Evolutionary conservation across 768 basidiomycete species (phyloP).

Genomic region (Rhodocollybia butyracea): DNA sequence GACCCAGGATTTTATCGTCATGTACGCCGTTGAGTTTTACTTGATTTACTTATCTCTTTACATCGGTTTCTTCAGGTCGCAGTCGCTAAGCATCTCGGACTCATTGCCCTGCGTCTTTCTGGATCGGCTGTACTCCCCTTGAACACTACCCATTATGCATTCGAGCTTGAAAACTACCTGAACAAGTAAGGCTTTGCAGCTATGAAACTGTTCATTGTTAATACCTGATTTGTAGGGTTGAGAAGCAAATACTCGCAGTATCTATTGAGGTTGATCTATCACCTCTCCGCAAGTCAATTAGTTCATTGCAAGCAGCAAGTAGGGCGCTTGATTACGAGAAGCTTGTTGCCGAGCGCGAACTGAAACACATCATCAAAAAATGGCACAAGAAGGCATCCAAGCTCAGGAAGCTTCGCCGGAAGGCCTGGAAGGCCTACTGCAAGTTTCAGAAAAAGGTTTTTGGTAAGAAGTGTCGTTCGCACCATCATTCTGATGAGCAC

Average conservation of each 20-base stretch:
- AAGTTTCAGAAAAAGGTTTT: constrained; percentile 32
- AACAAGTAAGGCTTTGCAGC: constrained; percentile 33
- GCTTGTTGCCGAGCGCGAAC: constrained; percentile 33
- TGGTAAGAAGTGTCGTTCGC: constrained; percentile 23
- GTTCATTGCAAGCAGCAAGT: constrained; percentile 37
- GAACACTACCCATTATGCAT: constrained; percentile 66
- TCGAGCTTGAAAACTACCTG: constrained; percentile 52
- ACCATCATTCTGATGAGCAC: constrained; percentile 6
- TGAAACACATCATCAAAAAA: constrained; percentile 31
- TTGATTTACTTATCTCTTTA: not conserved
- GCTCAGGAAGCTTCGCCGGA: constrained; percentile 18
- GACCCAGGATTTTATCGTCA: constrained; percentile 63
- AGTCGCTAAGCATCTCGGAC: constrained; percentile 38
- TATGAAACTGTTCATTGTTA: not conserved
- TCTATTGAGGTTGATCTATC: constrained; percentile 28
- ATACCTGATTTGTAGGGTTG: constrained; percentile 36
- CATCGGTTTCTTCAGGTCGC: constrained; percentile 6
- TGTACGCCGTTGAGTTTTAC: constrained; percentile 26
- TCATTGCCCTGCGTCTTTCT: constrained; percentile 49
- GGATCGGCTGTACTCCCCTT: constrained; percentile 58
- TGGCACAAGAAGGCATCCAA: constrained; percentile 24
- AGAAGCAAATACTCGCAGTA: constrained; percentile 33
- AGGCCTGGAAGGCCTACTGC: constrained; percentile 28
- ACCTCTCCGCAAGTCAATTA: constrained; percentile 36
- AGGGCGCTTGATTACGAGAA: constrained; percentile 44